Conservation (phyloP, 768 basidiomycete species). For the Mycena galopus region DNA sequence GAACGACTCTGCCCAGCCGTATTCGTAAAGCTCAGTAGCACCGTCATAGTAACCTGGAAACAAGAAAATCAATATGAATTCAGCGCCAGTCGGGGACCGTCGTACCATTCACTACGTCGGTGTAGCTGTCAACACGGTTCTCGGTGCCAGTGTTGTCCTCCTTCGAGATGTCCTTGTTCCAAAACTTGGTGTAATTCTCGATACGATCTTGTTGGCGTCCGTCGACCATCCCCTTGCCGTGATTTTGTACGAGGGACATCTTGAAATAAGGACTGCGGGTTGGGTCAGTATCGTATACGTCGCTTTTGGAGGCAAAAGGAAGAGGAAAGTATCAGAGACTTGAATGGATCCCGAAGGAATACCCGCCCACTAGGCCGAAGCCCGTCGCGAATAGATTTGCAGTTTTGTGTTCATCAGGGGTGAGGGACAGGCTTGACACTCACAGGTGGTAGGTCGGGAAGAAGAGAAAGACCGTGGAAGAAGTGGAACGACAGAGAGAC, state of each 20-base stretch:
- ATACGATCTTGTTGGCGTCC: slow-evolving; percentile 31
- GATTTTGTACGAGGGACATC: slow-evolving; percentile 40
- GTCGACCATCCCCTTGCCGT: slow-evolving; percentile 25
- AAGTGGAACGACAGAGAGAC: slow-evolving; percentile 26
- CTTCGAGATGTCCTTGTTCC: slow-evolving; percentile 86
- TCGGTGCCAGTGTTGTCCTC: slow-evolving; percentile 77
- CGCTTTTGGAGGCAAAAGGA: neutral
- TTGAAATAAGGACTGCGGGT: slow-evolving; percentile 40
- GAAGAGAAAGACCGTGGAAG: slow-evolving; percentile 10
- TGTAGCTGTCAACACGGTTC: slow-evolving; percentile 84
- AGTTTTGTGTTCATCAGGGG: slow-evolving; percentile 57
- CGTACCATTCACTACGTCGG: slow-evolving; percentile 88
- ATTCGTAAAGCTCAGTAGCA: slow-evolving; percentile 95
- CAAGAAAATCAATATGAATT: neutral
- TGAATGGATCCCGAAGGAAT: slow-evolving; percentile 85
- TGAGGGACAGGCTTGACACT: slow-evolving; percentile 37
- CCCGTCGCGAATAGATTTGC: slow-evolving; percentile 65
- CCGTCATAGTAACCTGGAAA: slow-evolving; percentile 93
- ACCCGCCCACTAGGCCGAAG: slow-evolving; percentile 66
- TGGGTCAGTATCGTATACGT: neutral
- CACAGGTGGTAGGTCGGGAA: slow-evolving; percentile 41
- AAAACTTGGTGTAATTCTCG: slow-evolving; percentile 87
- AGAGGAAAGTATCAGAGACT: slow-evolving; percentile 70
- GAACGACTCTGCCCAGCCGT: slow-evolving; percentile 92
- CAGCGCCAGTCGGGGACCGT: slow-evolving; percentile 52